Conservation (phyloP, 345 rosid species). For the Ceriops decandra region DNA sequence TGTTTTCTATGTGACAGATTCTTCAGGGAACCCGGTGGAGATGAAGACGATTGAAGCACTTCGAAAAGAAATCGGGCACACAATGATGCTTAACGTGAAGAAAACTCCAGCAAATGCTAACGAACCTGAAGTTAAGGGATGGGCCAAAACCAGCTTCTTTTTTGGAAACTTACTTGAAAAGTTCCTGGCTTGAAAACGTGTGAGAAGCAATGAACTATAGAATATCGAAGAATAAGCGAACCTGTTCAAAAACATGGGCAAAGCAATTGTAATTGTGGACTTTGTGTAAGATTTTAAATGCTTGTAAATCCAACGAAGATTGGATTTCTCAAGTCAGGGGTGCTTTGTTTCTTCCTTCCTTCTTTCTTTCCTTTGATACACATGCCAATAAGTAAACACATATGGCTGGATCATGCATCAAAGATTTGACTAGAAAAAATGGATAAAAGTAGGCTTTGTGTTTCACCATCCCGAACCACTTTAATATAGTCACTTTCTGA, state of each 20-base stretch:
- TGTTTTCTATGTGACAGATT: slow-evolving; percentile 79
- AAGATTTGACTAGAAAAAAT: too few relatives aligned
- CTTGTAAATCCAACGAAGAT: slow-evolving; percentile 3
- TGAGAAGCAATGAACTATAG: slow-evolving; percentile 9
- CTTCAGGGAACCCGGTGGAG: slow-evolving; percentile 84
- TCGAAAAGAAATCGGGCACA: slow-evolving; percentile 75
- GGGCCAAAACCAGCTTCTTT: slow-evolving; percentile 89
- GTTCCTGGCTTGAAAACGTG: slow-evolving; percentile 59
- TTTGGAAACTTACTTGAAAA: slow-evolving; percentile 49
- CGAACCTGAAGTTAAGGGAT: slow-evolving; percentile 48
- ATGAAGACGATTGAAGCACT: slow-evolving; percentile 72
- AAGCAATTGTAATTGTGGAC: background rate
- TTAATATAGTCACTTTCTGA: too few relatives aligned
- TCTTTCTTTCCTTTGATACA: too few relatives aligned
- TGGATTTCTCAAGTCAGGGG: background rate
- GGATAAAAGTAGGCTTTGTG: too few relatives aligned
- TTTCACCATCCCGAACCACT: too few relatives aligned
- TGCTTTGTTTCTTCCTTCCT: too few relatives aligned
- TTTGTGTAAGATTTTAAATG: background rate
- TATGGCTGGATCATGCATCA: too few relatives aligned
- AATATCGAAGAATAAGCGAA: slow-evolving; percentile 23
- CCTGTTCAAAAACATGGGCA: slow-evolving; percentile 3
- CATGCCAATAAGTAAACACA: too few relatives aligned
- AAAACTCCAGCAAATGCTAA: slow-evolving; percentile 47
- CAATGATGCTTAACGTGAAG: slow-evolving; percentile 76